These are phyloP conservation scores for Oryza australiensis DNA, from an alignment of 176 grass and related monocot genomes.

Conservation along the genomic window DNA sequence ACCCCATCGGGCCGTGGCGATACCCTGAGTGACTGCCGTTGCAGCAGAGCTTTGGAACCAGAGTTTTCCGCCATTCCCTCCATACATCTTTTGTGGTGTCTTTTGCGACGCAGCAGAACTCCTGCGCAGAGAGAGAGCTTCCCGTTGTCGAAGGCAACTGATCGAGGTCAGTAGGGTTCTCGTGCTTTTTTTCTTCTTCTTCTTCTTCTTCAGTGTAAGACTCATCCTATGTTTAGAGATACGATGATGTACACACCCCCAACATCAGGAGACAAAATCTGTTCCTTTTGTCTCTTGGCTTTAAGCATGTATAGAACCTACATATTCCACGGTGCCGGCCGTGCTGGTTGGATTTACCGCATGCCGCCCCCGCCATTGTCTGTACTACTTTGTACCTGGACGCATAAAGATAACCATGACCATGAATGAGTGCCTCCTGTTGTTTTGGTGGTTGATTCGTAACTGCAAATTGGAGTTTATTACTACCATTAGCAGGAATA, in stretches of 20 bases:
- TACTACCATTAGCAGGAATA: neutral
- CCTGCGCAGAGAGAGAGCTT: slow-evolving; percentile 42
- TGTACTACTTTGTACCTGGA: slow-evolving; percentile 40
- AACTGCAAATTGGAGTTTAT: neutral
- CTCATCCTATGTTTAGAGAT: slow-evolving; percentile 46
- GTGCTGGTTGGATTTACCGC: slow-evolving; percentile 26
- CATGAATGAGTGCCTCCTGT: slow-evolving; percentile 2
- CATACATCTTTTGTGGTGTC: slow-evolving; percentile 54
- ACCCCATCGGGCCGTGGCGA: slow-evolving; percentile 24
- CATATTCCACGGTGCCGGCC: neutral
- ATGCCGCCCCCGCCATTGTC: slow-evolving; percentile 22
- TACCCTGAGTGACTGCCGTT: slow-evolving; percentile 36
- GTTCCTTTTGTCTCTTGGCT: neutral
- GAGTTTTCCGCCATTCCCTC: slow-evolving; percentile 36
- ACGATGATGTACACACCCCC: slow-evolving; percentile 39
- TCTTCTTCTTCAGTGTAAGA: slow-evolving; percentile 42
- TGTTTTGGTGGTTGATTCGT: slow-evolving; percentile 27
- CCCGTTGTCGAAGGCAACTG: slow-evolving; percentile 83
- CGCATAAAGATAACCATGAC: slow-evolving; percentile 37
- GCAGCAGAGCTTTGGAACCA: slow-evolving; percentile 41
- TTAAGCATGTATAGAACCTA: slow-evolving; percentile 52
- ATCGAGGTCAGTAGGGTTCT: slow-evolving; percentile 43
- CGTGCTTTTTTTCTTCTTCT: neutral
- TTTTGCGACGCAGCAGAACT: slow-evolving; percentile 49
- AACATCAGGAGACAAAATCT: slow-evolving; percentile 34